A percentile compares a stretch with the other conserved stretches of the same genome.
phyloP scores from a whole-genome alignment of 1,284 basidiomycete genomes.

The Coniophora puteana region DNA sequence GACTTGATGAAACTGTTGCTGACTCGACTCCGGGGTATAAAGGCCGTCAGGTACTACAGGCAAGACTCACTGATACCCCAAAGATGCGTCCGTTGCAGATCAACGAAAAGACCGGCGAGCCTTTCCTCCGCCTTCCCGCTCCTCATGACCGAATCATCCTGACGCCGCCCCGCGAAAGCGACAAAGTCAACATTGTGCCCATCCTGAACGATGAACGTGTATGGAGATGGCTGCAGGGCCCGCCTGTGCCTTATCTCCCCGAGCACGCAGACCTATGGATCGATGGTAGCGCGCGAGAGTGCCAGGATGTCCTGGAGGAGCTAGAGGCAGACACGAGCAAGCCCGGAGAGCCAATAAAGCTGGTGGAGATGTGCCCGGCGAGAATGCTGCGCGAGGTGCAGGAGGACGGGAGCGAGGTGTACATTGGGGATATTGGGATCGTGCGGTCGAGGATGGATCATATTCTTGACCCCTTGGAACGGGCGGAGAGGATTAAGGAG shows the following conservation, averaged over 20 bases:
- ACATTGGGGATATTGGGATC: constrained; percentile 36
- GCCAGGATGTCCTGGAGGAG: constrained; percentile 34
- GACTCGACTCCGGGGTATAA: no score
- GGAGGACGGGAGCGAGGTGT: constrained; percentile 36
- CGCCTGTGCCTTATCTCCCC: constrained; percentile 49
- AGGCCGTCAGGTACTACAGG: no score
- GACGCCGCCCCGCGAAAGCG: constrained; percentile 50
- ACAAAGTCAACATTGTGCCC: constrained; percentile 32
- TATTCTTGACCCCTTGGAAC: constrained; percentile 28
- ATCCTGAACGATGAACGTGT: constrained; percentile 51
- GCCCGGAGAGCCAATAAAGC: constrained; percentile 22
- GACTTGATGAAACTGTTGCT: no score
- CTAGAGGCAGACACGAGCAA: constrained; percentile 25
- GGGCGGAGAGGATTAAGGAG: constrained; percentile 13
- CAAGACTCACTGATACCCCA: constrained; percentile 27
- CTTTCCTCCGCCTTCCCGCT: constrained; percentile 44
- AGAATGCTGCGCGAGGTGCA: constrained; percentile 36
- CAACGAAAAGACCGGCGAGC: constrained; percentile 43
- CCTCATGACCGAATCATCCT: constrained; percentile 53
- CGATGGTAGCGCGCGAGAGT: constrained; percentile 14
- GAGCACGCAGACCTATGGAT: constrained; percentile 38
- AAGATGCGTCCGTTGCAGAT: constrained; percentile 42
- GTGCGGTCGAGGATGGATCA: constrained; percentile 30
- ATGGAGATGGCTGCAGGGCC: constrained; percentile 38
- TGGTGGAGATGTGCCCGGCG: constrained; percentile 36